These are phyloP conservation scores for Rhodamnia rubescens DNA, from an alignment of 345 rosid genomes.

Conservation along the genomic window DNA sequence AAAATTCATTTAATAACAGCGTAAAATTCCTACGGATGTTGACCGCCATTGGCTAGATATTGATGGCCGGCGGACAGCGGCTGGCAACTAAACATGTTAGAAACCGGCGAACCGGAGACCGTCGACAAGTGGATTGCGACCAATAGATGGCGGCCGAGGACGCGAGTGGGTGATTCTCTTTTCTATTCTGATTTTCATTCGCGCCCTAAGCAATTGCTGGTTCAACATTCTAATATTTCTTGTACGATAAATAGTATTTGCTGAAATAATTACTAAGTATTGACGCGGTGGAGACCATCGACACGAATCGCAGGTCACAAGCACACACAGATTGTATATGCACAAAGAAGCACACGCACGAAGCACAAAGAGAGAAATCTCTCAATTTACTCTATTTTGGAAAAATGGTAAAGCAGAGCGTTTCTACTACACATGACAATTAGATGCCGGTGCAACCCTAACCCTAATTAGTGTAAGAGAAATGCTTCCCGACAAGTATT, in stretches of 20 bases:
- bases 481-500: too few species aligned
- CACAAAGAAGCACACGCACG: not conserved
- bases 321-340: not conserved
- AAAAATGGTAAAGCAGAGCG: not conserved
- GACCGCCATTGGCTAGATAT: too few species aligned
- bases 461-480: not conserved
- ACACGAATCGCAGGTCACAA: not conserved
- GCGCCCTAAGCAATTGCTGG: not conserved
- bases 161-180: too few species aligned
- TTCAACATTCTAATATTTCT: not conserved
- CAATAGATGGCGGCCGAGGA: too few species aligned
- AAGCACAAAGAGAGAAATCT: not conserved
- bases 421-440: not conserved
- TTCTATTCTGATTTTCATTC: too few species aligned
- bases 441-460: not conserved
- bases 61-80: too few species aligned
- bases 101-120: too few species aligned
- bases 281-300: not conserved
- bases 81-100: too few species aligned
- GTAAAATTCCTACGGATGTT: too few species aligned
- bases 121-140: too few species aligned
- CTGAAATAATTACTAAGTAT: not conserved
- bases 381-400: not conserved
- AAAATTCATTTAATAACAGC: too few species aligned
- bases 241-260: not conserved